phyloP scores from a whole-genome alignment of 225 moss, liverwort and hornwort genomes.

The Marchantia paleacea region DNA sequence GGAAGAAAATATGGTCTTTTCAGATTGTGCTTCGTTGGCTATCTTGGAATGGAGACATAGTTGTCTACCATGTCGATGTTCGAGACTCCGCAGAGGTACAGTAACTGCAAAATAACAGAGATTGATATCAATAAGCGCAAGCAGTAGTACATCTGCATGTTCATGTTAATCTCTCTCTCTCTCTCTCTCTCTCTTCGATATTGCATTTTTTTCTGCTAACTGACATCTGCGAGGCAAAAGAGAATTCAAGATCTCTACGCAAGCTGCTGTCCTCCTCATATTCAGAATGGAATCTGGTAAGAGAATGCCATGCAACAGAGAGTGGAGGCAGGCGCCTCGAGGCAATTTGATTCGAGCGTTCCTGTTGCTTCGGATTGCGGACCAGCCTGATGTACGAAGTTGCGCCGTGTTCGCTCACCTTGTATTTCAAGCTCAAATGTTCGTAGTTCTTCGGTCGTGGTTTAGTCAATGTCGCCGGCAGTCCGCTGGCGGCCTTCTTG shows the following conservation, averaged over 20 bases:
- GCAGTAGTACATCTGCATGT: not conserved
- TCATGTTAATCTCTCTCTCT: too few relatives aligned
- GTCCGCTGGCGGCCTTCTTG: slow-evolving; percentile 26
- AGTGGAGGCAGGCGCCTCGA: not conserved
- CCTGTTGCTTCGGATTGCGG: too few relatives aligned
- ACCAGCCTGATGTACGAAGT: not conserved
- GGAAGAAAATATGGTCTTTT: not conserved
- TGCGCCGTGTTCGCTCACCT: slow-evolving; percentile 15
- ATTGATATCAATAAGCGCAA: not conserved
- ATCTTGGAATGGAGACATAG: slow-evolving; percentile 34
- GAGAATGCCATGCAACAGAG: not conserved
- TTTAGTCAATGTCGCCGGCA: not conserved
- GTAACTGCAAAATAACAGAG: slow-evolving; percentile 24
- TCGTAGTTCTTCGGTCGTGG: slow-evolving; percentile 24
- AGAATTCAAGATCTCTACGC: not conserved
- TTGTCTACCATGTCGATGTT: slow-evolving; percentile 48
- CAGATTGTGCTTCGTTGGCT: not conserved
- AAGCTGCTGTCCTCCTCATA: not conserved
- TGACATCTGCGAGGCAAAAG: not conserved
- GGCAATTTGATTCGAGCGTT: not conserved
- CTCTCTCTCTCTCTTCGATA: too few relatives aligned
- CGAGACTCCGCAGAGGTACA: slow-evolving; percentile 39
- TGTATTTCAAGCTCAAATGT: slow-evolving; percentile 39
- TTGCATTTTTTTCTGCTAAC: too few relatives aligned
- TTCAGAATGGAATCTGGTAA: not conserved